Conservation (phyloP, 495 filamentous ascomycete genomes). For the Aspergillus cristatus region DNA sequence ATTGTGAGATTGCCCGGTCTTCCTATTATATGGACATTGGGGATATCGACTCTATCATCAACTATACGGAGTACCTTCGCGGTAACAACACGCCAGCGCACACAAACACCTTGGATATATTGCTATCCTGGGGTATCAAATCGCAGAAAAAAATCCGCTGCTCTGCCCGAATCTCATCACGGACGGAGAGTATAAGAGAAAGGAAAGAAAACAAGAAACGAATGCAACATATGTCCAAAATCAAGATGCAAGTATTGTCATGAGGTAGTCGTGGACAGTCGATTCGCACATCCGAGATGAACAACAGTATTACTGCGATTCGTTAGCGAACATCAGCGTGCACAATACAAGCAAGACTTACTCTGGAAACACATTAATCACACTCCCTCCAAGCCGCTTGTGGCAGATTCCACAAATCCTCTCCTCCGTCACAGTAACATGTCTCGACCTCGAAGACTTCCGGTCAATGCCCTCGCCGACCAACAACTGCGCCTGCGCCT, state of each 20-base stretch:
- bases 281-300: constrained; percentile 71
- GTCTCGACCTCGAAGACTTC: constrained; percentile 51
- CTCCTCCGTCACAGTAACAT: constrained; percentile 76
- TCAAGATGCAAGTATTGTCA: constrained; percentile 4
- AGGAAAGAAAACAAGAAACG: constrained; percentile 8
- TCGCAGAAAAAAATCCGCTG: constrained; percentile 16
- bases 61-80: too few species aligned
- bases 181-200: constrained; percentile 5
- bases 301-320: constrained; percentile 52
- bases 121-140: constrained; percentile 37
- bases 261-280: constrained; percentile 16
- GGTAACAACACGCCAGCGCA: too few species aligned
- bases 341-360: constrained; percentile 23
- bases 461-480: constrained; percentile 51
- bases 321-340: constrained; percentile 15
- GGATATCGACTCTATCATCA: too few species aligned
- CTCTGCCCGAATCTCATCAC: constrained; percentile 7
- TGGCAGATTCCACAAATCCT: constrained; percentile 85
- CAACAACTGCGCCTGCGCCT: constrained; percentile 59
- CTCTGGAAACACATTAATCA: constrained; percentile 68
- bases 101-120: constrained; percentile 4
- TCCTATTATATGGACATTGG: constrained; percentile 1
- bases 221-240: constrained; percentile 3
- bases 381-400: constrained; percentile 83
- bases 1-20: constrained; percentile 7